Percentiles rank a stretch among this genome's conserved stretches.
Conservation (phyloP, 768 basidiomycete genomes). For the Podaxis carcinomalis region DNA sequence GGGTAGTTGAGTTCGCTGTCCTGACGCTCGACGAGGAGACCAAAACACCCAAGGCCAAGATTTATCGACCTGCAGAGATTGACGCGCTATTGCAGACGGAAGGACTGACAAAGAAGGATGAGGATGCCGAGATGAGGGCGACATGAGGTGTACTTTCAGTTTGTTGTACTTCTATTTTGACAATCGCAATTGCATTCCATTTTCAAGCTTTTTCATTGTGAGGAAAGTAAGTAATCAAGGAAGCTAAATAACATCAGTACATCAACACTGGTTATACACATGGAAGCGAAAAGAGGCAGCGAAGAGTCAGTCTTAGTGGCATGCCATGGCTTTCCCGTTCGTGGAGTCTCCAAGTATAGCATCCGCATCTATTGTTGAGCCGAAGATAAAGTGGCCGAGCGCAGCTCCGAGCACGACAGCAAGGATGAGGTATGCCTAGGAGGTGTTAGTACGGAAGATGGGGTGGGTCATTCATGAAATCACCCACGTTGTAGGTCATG, state of each 20-base stretch:
- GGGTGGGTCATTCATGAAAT: background rate
- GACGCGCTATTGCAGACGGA: constrained; percentile 77
- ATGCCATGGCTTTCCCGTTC: constrained; percentile 69
- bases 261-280: background rate
- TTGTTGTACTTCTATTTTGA: constrained; percentile 23
- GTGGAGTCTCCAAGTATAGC: constrained; percentile 39
- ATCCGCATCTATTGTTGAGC: constrained; percentile 59
- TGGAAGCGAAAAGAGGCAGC: background rate
- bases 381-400: constrained; percentile 78
- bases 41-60: constrained; percentile 83
- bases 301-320: constrained; percentile 47
- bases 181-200: constrained; percentile 42
- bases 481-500: constrained; percentile 94
- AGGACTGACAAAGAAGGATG: constrained; percentile 84
- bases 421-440: constrained; percentile 79
- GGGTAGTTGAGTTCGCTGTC: constrained; percentile 91
- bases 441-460: background rate
- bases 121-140: constrained; percentile 75
- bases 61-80: constrained; percentile 85
- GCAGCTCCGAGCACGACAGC: constrained; percentile 82
- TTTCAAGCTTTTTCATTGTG: constrained; percentile 19
- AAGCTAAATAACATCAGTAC: background rate
- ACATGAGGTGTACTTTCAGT: constrained; percentile 22
- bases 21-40: constrained; percentile 78
- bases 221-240: background rate